Evolutionary conservation across 2,329 filamentous ascomycete species (phyloP).

Genomic region (Thermochaetoides dissita): DNA sequence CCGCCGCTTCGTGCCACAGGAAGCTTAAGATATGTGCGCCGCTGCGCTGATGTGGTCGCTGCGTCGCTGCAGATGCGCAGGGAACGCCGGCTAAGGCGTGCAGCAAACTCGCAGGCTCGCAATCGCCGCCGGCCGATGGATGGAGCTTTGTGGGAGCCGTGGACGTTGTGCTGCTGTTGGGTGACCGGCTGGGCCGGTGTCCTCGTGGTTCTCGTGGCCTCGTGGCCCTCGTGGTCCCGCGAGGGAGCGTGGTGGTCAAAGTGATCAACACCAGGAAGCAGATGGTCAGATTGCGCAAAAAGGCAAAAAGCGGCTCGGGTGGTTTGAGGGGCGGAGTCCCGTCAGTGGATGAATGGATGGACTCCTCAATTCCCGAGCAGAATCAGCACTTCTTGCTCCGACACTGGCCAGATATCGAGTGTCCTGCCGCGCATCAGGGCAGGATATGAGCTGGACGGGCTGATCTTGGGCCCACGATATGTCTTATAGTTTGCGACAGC

Average conservation of each 20-base stretch:
- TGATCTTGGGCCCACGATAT: slow-evolving; percentile 7
- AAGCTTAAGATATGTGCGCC: slow-evolving; percentile 7
- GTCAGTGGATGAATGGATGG: too few relatives aligned
- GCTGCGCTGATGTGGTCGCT: slow-evolving; percentile 6
- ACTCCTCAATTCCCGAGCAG: too few relatives aligned
- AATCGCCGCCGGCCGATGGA: slow-evolving; percentile 1
- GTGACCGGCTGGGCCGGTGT: slow-evolving; percentile 4
- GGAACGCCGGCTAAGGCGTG: slow-evolving; percentile 9
- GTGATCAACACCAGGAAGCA: too few relatives aligned
- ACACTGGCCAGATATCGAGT: slow-evolving; percentile 1
- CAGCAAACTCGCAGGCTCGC: background rate
- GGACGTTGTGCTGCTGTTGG: background rate
- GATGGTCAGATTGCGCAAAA: too few relatives aligned
- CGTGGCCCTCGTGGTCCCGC: too few relatives aligned
- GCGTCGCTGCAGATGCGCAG: slow-evolving; percentile 3
- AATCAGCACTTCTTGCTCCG: slow-evolving; percentile 1
- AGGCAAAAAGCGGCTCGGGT: too few relatives aligned
- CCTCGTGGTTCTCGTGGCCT: too few relatives aligned
- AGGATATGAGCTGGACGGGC: too few relatives aligned
- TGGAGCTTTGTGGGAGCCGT: too few relatives aligned
- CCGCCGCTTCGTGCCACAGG: slow-evolving; percentile 5
- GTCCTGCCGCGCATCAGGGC: too few relatives aligned
- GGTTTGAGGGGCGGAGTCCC: too few relatives aligned
- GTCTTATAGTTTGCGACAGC: slow-evolving; percentile 13
- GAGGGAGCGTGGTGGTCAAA: too few relatives aligned